phyloP scores from a whole-genome alignment of 345 rosid species.

The Arabidopsis suecica region DNA sequence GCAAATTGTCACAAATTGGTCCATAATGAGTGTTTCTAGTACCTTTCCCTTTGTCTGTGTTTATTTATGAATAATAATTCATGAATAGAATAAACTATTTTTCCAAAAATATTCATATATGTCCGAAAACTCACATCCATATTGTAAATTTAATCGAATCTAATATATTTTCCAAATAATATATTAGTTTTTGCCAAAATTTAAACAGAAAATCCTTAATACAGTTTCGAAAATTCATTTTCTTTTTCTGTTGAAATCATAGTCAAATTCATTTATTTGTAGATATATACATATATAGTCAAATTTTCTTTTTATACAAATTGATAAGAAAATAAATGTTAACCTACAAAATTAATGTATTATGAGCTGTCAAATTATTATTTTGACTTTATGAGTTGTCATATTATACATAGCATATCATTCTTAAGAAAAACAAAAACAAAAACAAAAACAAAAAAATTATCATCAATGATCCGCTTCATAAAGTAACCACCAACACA shows the following conservation, averaged over 20 bases:
- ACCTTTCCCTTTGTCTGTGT: conserved; percentile 22
- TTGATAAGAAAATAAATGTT: conserved; percentile 14
- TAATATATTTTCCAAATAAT: background rate
- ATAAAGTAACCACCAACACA: conserved; percentile 42
- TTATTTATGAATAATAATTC: background rate
- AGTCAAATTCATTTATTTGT: background rate
- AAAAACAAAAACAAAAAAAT: conserved; percentile 5
- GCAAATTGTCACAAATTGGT: conserved; percentile 11
- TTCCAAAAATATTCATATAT: background rate
- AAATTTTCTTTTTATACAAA: background rate
- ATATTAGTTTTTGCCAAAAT: background rate
- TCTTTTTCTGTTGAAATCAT: background rate
- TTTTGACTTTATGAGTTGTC: conserved; percentile 17
- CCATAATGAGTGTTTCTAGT: conserved; percentile 35
- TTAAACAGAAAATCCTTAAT: background rate
- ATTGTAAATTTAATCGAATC: background rate
- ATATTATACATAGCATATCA: background rate
- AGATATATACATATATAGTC: background rate
- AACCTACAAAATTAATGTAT: background rate
- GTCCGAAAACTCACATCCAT: background rate
- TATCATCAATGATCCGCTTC: conserved; percentile 27
- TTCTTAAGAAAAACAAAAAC: conserved; percentile 13
- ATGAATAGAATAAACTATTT: background rate
- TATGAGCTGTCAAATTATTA: conserved; percentile 24
- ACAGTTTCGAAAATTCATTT: background rate